A percentile compares a stretch with the other conserved stretches of the same genome.
Conservation (phyloP, 805 yeast species). For the Saccharomyces paradoxus region DNA sequence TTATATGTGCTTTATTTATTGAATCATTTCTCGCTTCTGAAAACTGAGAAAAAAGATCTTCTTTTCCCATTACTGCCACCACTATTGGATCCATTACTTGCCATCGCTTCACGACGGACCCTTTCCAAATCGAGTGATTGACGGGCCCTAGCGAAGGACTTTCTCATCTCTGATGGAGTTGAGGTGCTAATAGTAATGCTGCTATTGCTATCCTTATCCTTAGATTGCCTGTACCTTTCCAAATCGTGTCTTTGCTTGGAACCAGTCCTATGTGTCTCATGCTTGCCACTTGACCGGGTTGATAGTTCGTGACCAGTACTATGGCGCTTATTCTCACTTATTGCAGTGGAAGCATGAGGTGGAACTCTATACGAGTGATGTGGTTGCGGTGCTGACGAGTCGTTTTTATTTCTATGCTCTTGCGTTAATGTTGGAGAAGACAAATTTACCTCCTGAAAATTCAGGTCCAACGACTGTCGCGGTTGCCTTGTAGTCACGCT, state of each 20-base stretch:
- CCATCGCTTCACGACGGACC: slow-evolving; percentile 18
- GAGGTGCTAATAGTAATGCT: slow-evolving; percentile 9
- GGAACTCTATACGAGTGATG: neutral
- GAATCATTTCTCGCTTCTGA: slow-evolving; percentile 15
- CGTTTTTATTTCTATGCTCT: slow-evolving; percentile 5
- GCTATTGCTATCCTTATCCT: slow-evolving; percentile 12
- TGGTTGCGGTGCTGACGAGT: neutral
- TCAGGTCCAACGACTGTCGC: neutral
- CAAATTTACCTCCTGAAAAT: slow-evolving; percentile 3
- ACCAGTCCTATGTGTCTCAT: neutral
- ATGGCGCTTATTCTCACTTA: neutral
- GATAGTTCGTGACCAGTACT: slow-evolving; percentile 2
- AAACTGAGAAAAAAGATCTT: slow-evolving; percentile 24
- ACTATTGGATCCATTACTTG: neutral
- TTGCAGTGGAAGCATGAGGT: slow-evolving; percentile 1
- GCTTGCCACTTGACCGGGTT: neutral
- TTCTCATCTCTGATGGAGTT: slow-evolving; percentile 11
- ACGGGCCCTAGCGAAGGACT: slow-evolving; percentile 21
- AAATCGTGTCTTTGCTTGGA: slow-evolving; percentile 4
- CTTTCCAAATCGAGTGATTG: slow-evolving; percentile 26
- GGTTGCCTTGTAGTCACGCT: neutral
- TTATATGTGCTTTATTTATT: neutral
- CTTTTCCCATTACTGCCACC: slow-evolving; percentile 14
- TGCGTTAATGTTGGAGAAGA: slow-evolving; percentile 4
- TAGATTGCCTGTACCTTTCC: slow-evolving; percentile 10